Evolutionary conservation across 352 stramenopile species (phyloP).

Genomic region (Phytophthora ohioensis): DNA sequence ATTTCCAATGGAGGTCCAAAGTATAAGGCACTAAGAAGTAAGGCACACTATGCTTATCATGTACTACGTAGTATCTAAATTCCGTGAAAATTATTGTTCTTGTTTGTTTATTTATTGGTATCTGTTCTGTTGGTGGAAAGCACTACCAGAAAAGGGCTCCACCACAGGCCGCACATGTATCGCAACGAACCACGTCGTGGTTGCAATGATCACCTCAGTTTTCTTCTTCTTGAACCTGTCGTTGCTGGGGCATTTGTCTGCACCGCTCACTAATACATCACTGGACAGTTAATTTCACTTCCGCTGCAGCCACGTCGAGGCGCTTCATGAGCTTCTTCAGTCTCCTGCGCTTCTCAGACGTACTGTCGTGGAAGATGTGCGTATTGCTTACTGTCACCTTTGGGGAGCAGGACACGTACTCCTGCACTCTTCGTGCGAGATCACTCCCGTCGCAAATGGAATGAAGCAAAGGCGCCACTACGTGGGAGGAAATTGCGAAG

Average conservation of each 20-base stretch:
- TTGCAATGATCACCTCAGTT: too few species aligned
- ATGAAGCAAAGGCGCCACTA: constrained; percentile 33
- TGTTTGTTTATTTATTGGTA: background rate
- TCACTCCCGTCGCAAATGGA: constrained; percentile 27
- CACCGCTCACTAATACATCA: constrained; percentile 2
- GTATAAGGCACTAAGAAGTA: background rate
- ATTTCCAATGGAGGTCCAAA: constrained; percentile 19
- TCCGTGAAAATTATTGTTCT: background rate
- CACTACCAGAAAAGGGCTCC: too few species aligned
- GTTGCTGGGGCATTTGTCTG: background rate
- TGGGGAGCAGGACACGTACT: constrained; percentile 33
- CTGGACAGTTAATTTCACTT: constrained; percentile 14
- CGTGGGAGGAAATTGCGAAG: constrained; percentile 30
- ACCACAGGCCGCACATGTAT: too few species aligned
- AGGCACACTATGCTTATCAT: too few species aligned
- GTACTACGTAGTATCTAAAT: too few species aligned
- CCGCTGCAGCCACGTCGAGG: constrained; percentile 14
- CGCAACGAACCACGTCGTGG: too few species aligned
- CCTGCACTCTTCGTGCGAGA: constrained; percentile 34
- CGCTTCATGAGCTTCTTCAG: constrained; percentile 18
- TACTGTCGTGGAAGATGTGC: constrained; percentile 35
- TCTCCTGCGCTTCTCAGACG: constrained; percentile 19
- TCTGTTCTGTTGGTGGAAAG: too few species aligned
- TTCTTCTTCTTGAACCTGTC: too few species aligned
- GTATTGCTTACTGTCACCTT: constrained; percentile 12